Conservation (phyloP, 225 moss, liverwort and hornwort species). For the Straminergon stramineum region DNA sequence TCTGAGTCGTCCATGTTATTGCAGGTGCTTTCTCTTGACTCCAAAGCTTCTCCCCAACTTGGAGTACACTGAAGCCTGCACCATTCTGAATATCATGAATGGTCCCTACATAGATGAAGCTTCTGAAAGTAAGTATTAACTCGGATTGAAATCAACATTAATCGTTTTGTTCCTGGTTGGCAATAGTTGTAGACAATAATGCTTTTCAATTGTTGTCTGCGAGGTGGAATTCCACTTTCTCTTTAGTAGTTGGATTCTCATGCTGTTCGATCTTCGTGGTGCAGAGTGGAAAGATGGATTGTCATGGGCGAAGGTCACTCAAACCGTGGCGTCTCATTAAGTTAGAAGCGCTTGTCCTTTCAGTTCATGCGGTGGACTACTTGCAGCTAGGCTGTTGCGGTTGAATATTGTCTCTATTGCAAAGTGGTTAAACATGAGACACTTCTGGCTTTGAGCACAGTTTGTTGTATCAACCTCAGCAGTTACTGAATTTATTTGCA, state of each 20-base stretch:
- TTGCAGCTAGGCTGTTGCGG: neutral
- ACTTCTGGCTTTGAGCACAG: neutral
- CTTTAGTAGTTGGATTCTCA: neutral
- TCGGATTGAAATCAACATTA: neutral
- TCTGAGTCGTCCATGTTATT: neutral
- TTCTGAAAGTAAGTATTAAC: conserved; percentile 42
- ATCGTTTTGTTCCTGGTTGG: conserved; percentile 9
- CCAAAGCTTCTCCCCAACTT: conserved; percentile 50
- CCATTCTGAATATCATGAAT: conserved; percentile 57
- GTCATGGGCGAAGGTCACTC: conserved; percentile 39
- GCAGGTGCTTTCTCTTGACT: conserved; percentile 91
- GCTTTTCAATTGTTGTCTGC: neutral
- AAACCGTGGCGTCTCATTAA: conserved; percentile 23
- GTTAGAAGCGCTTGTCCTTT: neutral
- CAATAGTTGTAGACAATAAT: neutral
- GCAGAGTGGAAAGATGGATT: conserved; percentile 50
- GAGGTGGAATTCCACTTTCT: neutral
- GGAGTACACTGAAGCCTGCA: conserved; percentile 81
- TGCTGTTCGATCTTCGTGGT: conserved; percentile 13
- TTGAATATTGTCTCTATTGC: neutral
- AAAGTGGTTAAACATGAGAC: neutral
- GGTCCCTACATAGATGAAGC: conserved; percentile 71
- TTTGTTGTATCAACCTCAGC: neutral
- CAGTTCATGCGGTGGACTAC: neutral
- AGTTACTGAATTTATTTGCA: neutral